Conservation (phyloP, 2,329 filamentous ascomycete genomes). For the Pezicula neosporulosa region DNA sequence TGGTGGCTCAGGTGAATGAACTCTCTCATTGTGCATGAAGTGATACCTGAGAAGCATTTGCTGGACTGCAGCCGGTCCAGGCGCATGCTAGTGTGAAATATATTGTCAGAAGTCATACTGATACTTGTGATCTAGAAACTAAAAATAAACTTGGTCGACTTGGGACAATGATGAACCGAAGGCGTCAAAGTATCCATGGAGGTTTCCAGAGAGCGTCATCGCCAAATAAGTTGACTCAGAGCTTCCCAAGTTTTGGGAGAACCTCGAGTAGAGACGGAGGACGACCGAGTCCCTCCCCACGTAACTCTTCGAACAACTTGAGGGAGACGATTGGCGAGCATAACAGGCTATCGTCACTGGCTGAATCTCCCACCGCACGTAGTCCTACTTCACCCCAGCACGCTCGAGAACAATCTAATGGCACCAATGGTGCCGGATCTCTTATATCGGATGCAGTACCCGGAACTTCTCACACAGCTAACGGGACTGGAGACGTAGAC, state of each 20-base stretch:
- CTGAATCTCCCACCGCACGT: slow-evolving; percentile 46
- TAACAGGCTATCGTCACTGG: slow-evolving; percentile 51
- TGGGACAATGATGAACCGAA: slow-evolving; percentile 65
- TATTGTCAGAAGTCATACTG: slow-evolving; percentile 11
- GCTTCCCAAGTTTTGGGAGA: slow-evolving; percentile 51
- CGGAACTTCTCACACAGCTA: slow-evolving; percentile 34
- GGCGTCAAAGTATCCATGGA: slow-evolving; percentile 64
- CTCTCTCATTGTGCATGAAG: background rate
- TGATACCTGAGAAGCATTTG: background rate
- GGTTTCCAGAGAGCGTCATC: slow-evolving; percentile 52
- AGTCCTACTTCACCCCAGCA: slow-evolving; percentile 10
- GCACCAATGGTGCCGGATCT: slow-evolving; percentile 24
- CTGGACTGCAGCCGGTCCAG: background rate
- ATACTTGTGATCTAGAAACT: slow-evolving; percentile 40
- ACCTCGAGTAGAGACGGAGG: slow-evolving; percentile 60
- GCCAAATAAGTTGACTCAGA: slow-evolving; percentile 44
- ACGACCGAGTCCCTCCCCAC: slow-evolving; percentile 43
- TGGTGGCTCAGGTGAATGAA: slow-evolving; percentile 1
- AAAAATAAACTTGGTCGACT: slow-evolving; percentile 56
- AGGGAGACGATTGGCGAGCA: slow-evolving; percentile 40
- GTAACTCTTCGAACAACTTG: slow-evolving; percentile 56
- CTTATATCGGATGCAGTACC: slow-evolving; percentile 29
- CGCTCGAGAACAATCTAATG: slow-evolving; percentile 17
- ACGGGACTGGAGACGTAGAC: slow-evolving; percentile 44
- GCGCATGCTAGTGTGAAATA: slow-evolving; percentile 23